Base-by-base conservation (phyloP, 805 yeast genomes). In the Saturnispora sekii region DNA sequence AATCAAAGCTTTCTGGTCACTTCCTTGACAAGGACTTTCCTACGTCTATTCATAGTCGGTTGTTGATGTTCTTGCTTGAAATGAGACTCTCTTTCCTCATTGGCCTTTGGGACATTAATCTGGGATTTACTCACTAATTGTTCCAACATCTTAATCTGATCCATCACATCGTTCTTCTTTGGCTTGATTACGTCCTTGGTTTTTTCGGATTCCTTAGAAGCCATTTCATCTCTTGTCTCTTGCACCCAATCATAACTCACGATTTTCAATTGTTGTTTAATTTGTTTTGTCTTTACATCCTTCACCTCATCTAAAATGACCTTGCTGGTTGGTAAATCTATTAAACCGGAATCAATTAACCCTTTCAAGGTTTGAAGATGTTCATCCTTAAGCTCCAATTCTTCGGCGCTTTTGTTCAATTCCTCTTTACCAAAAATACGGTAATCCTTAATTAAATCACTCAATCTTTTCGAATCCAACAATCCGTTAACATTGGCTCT, bases 291-390 rank as follows among this genome's bases (percentile, higher is more conserved):
- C 17, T 48, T 48, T 9, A 38, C 35, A 40, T 53, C 52, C 14
- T 40, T 38, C 8, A 41, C 26, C 16, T 49, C 49, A 21, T 44
- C 44, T 29, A 48, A 32, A 40, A 55, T 49, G 36, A 59, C 55
- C 28, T 51, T 53, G 38, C 51, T 51, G 8, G 55, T 50, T 11
- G 64, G 64, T 40, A 59, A 38, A 12, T 43, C 40, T 7, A 60
- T 33, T 11, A 46, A 35, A 7, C 54, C 54, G 1, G 47, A 38
- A 28, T 53, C 55, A n/a, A 59, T 44, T 14, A 58, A 29, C 6
- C 40, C 41, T 33, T 51, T 44, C 10, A 58, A 43, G 4, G 43
- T 39, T 4, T 16, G 17, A 41, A 55, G 46, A 37, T 56, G 51
- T 14, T 47, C 35, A 2, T 40, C 38, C 32, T 44, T 54, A 10